Percentiles rank a stretch among this genome's conserved stretches.
Conservation (phyloP, 2,329 filamentous ascomycete species). For the Hymenoscyphus infarciens region DNA sequence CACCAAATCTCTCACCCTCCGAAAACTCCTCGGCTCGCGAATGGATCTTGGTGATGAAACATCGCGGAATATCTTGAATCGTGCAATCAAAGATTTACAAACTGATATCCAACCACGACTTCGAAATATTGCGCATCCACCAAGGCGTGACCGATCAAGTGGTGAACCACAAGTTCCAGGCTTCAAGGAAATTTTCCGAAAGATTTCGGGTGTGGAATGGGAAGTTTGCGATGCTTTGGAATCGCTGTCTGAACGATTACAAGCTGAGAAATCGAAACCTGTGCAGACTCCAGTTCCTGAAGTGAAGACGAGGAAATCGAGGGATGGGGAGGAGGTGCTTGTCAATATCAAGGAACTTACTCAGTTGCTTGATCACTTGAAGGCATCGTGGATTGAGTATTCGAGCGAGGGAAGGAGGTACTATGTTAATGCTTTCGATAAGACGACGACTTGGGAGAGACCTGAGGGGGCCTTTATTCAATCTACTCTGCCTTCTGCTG, state of each 20-base stretch:
- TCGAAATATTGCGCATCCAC: slow-evolving; percentile 15
- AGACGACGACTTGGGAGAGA: slow-evolving; percentile 15
- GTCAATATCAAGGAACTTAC: slow-evolving; percentile 14
- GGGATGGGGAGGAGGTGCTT: slow-evolving; percentile 14
- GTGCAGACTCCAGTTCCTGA: neutral
- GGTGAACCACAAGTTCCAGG: slow-evolving; percentile 14
- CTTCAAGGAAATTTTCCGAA: slow-evolving; percentile 16
- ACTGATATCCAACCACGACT: slow-evolving; percentile 16
- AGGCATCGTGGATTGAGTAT: slow-evolving; percentile 18
- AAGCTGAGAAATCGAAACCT: neutral
- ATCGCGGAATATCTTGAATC: slow-evolving; percentile 8
- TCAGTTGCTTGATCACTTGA: slow-evolving; percentile 15
- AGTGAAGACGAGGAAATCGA: slow-evolving; percentile 5
- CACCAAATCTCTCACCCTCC: slow-evolving; percentile 12
- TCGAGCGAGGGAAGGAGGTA: slow-evolving; percentile 1
- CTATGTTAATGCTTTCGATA: slow-evolving; percentile 22
- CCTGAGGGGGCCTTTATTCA: slow-evolving; percentile 14
- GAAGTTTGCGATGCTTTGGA: slow-evolving; percentile 12
- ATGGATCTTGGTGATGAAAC: slow-evolving; percentile 26
- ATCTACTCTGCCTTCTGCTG: neutral
- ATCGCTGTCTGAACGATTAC: slow-evolving; percentile 11
- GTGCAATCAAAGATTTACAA: slow-evolving; percentile 13
- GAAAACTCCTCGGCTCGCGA: slow-evolving; percentile 19
- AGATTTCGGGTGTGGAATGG: slow-evolving; percentile 12
- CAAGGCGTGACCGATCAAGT: neutral